phyloP scores from a whole-genome alignment of 2,329 filamentous ascomycete genomes.

The Penicillium decumbens region DNA sequence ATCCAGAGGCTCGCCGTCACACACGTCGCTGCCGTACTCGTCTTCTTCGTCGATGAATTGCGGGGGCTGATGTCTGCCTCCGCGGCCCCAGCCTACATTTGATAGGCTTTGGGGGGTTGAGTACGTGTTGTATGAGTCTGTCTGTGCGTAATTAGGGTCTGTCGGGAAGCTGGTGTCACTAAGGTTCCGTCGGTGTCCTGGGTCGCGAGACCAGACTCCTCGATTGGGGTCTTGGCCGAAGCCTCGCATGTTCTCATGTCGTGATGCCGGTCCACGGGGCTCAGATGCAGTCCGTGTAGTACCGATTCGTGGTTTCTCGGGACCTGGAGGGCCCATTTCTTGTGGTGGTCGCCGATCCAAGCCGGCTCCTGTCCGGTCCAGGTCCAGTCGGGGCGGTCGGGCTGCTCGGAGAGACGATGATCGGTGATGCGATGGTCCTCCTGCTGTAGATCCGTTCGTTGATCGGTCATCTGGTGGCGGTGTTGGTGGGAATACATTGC shows the following conservation, averaged over 20 bases:
- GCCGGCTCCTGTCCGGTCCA: conserved; percentile 28
- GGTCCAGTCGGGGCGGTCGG: conserved; percentile 46
- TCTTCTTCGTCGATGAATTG: conserved; percentile 77
- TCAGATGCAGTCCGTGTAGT: conserved; percentile 51
- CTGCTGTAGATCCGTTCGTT: conserved; percentile 30
- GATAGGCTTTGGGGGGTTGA: conserved; percentile 49
- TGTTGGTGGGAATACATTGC: conserved; percentile 93
- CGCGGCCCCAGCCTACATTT: conserved; percentile 38
- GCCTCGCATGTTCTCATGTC: conserved; percentile 29
- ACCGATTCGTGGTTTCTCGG: conserved; percentile 43
- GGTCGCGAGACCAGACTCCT: conserved; percentile 30
- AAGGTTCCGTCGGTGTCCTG: conserved; percentile 27
- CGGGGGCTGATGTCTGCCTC: conserved; percentile 41
- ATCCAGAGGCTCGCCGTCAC: conserved; percentile 66
- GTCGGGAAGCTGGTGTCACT: conserved; percentile 29
- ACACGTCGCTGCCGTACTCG: conserved; percentile 64
- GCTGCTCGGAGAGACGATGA: conserved; percentile 48
- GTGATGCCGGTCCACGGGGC: conserved; percentile 43
- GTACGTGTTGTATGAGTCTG: conserved; percentile 59
- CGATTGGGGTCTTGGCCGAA: conserved; percentile 28
- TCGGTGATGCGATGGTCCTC: conserved; percentile 28
- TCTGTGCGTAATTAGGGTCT: background rate
- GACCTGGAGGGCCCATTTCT: conserved; percentile 2
- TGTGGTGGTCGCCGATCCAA: conserved; percentile 31
- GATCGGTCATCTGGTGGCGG: conserved; percentile 87